Base-by-base conservation (phyloP, 1,284 basidiomycete species). In the Mycena citricolor region DNA sequence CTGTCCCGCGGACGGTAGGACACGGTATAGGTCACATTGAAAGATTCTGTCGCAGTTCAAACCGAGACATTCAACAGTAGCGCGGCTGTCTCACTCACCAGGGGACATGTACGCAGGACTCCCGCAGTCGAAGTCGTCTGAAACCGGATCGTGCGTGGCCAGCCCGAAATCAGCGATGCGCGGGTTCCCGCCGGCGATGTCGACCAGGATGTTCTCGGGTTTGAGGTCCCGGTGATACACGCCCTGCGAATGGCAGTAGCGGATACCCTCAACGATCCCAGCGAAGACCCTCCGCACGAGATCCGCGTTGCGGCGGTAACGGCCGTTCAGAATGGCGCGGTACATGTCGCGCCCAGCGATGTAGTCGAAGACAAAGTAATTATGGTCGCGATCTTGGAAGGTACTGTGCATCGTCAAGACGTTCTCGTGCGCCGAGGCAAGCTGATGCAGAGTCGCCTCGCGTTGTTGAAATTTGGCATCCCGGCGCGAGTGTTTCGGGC, bases 221-320 rank as follows among this genome's bases (percentile, higher is more conserved):
- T 86, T 87, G 47, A 88, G 69, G 55, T 87, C 84, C 20, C 83
- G 77, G 61, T 87, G 86, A 60, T 73, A 83, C 56, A 87, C 77
- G 52, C 80, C 79, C 39, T 71, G 65, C n/a, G 54, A 55, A 56
- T 83, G 76, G 57, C 64, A 68, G 58, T 77, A 74, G 26, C 76
- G 68, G 26, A 86, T 74, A 2, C 80, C 80, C 38, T 83, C 79
- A 42, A 86, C 61, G 50, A 86, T 75, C 57, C 80, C 73, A 20
- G 76, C 47, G 55, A 82, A 79, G n/a, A 78, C 72, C 31, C 61
- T 55, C 49, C 64, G 69, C 55, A 81, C 73, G 44, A 78, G 66
- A 14, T 13, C 22, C 6, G 42, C 26, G 1, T 48, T 13, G 21
- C 25, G 13, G 24, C 30, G 24, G 16, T 42, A 52, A 2, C 35